Conservation (phyloP, 768 basidiomycete genomes). For the Tylopilus vinaceipallidus region DNA sequence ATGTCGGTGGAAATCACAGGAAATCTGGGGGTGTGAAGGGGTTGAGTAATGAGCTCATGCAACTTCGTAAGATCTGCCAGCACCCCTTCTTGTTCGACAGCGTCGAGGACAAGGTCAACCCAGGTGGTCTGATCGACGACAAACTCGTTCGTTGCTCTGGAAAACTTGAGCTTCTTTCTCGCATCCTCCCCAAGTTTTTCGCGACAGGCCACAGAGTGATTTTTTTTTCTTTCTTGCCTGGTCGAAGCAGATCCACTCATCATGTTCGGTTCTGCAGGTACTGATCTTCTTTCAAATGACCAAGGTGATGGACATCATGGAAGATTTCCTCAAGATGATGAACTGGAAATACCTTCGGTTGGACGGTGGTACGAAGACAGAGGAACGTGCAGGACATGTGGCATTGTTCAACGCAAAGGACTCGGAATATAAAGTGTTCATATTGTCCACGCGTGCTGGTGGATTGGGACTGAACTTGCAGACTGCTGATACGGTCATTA, state of each 20-base stretch:
- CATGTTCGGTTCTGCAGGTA: constrained; percentile 48
- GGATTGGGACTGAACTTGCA: constrained; percentile 94
- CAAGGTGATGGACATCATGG: constrained; percentile 98
- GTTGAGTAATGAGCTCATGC: constrained; percentile 94
- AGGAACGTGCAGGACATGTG: constrained; percentile 87
- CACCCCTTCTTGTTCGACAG: constrained; percentile 96
- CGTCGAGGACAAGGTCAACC: constrained; percentile 93
- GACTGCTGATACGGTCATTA: constrained; percentile 94
- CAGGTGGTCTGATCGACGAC: constrained; percentile 77
- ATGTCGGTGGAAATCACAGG: constrained; percentile 33
- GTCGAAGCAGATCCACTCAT: background rate
- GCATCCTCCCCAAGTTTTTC: constrained; percentile 95
- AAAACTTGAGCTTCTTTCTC: constrained; percentile 89
- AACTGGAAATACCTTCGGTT: constrained; percentile 85
- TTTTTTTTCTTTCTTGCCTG: background rate
- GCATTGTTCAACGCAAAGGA: constrained; percentile 85
- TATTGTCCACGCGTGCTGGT: constrained; percentile 90
- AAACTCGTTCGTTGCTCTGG: constrained; percentile 84
- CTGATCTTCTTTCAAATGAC: constrained; percentile 99
- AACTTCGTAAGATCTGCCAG: constrained; percentile 96
- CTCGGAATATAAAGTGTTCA: constrained; percentile 89
- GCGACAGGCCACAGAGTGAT: constrained; percentile 83
- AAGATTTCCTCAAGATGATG: constrained; percentile 89
- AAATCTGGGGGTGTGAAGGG: constrained; percentile 82
- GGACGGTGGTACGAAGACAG: constrained; percentile 96